Conservation (phyloP, 163 green algal species). For the Picocystis sp. region DNA sequence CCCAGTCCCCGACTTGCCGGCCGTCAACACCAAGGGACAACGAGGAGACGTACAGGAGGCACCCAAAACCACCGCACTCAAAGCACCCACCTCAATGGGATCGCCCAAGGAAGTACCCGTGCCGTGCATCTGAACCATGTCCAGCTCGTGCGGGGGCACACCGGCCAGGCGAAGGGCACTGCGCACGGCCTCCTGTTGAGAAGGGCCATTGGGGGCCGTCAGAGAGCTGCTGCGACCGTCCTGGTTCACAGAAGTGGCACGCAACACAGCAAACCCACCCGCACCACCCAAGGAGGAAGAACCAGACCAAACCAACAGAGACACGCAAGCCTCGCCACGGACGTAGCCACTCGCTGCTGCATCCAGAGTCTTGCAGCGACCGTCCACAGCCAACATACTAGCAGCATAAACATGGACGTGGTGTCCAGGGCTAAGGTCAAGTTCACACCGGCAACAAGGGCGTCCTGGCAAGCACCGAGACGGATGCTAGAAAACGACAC, state of each 20-base stretch:
- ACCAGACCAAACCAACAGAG: slow-evolving; percentile 20
- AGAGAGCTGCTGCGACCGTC: slow-evolving; percentile 41
- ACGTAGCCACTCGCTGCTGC: slow-evolving; percentile 37
- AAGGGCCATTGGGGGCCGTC: slow-evolving; percentile 46
- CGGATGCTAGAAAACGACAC: no score
- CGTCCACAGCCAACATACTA: slow-evolving; percentile 34
- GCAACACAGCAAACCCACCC: slow-evolving; percentile 11
- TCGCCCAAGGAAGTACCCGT: slow-evolving; percentile 55
- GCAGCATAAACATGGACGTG: slow-evolving; percentile 15
- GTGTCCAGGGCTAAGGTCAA: slow-evolving; percentile 10
- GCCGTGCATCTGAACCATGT: slow-evolving; percentile 48
- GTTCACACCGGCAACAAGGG: slow-evolving; percentile 8
- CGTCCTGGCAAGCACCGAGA: no score
- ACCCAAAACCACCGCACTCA: slow-evolving; percentile 4
- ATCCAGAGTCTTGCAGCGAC: slow-evolving; percentile 42
- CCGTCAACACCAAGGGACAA: no score
- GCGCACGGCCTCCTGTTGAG: slow-evolving; percentile 42
- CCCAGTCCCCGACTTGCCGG: slow-evolving; percentile 9
- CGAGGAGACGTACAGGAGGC: no score
- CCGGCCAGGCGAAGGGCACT: slow-evolving; percentile 24
- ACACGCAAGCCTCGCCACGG: slow-evolving; percentile 23
- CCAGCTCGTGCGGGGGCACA: slow-evolving; percentile 14
- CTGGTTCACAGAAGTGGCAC: slow-evolving; percentile 37
- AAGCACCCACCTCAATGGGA: slow-evolving; percentile 52
- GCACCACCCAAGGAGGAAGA: not conserved